These are phyloP conservation scores for Apiospora koreana DNA, from an alignment of 2,329 filamentous ascomycete genomes.

Conservation along the genomic window DNA sequence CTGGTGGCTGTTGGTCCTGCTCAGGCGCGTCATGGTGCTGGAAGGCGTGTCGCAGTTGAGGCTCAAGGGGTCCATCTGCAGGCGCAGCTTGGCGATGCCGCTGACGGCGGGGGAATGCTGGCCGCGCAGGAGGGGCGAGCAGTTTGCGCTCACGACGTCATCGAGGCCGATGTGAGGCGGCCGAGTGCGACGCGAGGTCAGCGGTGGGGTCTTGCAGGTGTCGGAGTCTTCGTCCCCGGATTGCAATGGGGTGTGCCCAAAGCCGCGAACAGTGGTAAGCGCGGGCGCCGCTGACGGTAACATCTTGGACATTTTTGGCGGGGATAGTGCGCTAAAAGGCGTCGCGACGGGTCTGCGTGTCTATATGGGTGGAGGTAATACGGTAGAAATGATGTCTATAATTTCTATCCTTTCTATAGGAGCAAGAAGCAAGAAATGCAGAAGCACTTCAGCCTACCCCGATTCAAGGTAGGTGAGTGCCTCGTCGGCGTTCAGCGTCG, in stretches of 20 bases:
- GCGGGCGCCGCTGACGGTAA: conserved; percentile 50
- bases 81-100: conserved; percentile 80
- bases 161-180: conserved; percentile 40
- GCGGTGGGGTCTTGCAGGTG: conserved; percentile 40
- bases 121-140: conserved; percentile 60
- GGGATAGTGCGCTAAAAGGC: conserved; percentile 4
- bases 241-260: conserved; percentile 52
- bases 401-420: not conserved
- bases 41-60: conserved; percentile 55
- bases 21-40: conserved; percentile 52
- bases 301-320: conserved; percentile 35
- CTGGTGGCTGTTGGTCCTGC: conserved; percentile 55
- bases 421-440: not conserved
- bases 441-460: conserved; percentile 29
- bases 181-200: conserved; percentile 40
- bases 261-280: conserved; percentile 58
- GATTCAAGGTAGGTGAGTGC: conserved; percentile 47
- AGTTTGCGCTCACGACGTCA: conserved; percentile 63
- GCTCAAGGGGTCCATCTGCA: conserved; percentile 77
- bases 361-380: not conserved
- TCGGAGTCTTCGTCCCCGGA: conserved; percentile 63
- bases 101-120: conserved; percentile 57
- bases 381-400: conserved; percentile 1
- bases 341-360: not conserved
- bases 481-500: conserved; percentile 61